Base-by-base conservation (phyloP, 139 green algal species). In the Diplosphaera chodatii region DNA sequence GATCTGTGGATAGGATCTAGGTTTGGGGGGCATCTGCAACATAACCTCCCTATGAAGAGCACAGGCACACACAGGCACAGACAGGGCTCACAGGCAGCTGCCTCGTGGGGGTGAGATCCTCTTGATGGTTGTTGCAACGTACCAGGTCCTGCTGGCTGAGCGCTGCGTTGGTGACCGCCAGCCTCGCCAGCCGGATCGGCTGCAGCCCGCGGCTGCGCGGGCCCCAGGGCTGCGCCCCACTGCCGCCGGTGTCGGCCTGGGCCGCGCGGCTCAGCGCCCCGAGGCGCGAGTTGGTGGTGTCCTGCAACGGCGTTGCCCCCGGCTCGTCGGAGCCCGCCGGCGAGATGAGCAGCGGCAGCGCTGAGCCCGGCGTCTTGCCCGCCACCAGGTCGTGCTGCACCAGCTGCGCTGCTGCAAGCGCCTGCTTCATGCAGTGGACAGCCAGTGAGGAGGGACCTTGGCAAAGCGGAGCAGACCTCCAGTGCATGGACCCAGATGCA, bases 251-350 rank as follows among this genome's bases (percentile, higher is more conserved):
- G 48, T 25, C 16, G 16, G 25, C 3, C 16, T 59, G 48, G 13
- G 22, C 10, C 4, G 18, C 16, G 48, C 48, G 48, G 48, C 48
- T 25, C 48, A 59, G 48, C 13, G 48, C 13, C 16, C 48, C 48
- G 10, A 25, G 16, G 48, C 48, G 48, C 16, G 16, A 59, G 48
- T 59, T 59, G 16, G 48, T 59, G 48, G 48, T n/a, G 48, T 70
- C 41, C 23, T 32, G 30, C 72, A 78, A 67, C 15, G 68, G 71
- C 32, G 67, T 75, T 4, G 55, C 77, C 0, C 56, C 66, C 20
- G 73, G 77, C n/a, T 82, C 77, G 28, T 65, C 59, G n/a, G 73
- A 16, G 25, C 16, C 31, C 4, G 69, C 67, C n/a, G 73, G 77
- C 13, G 77, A 77, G 29, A 82, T n/a, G 21, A 67, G 29, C 8